Percentiles rank a stretch among this genome's conserved stretches.
Evolutionary conservation across 2,329 filamentous ascomycete genomes (phyloP).

Genomic region (Penicillium palitans): DNA sequence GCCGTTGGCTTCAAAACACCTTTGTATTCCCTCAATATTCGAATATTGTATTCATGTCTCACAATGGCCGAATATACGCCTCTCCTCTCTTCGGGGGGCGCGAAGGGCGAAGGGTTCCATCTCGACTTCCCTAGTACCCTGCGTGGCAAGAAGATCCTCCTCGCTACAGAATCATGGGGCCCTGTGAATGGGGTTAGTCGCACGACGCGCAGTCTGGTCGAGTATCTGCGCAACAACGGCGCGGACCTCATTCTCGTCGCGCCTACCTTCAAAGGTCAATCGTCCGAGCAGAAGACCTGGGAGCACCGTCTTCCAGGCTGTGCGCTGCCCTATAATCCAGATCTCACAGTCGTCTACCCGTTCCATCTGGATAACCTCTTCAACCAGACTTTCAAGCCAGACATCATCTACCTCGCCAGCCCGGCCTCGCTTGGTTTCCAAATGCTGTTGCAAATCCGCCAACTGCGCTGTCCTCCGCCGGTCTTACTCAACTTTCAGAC

Average conservation of each 20-base stretch:
- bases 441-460: conserved; percentile 66
- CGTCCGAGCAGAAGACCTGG: conserved; percentile 21
- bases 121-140: conserved; percentile 48
- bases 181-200: conserved; percentile 73
- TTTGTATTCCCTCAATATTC: background rate
- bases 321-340: conserved; percentile 69
- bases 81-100: conserved; percentile 14
- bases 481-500: no score
- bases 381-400: conserved; percentile 62
- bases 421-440: conserved; percentile 71
- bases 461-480: conserved; percentile 50
- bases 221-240: conserved; percentile 64
- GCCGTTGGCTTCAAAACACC: background rate
- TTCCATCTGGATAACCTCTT: conserved; percentile 65
- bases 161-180: conserved; percentile 71
- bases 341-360: conserved; percentile 68
- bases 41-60: background rate
- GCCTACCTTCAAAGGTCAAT: conserved; percentile 37
- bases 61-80: conserved; percentile 18
- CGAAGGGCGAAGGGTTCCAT: conserved; percentile 1
- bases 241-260: conserved; percentile 67
- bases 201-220: conserved; percentile 68
- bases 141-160: conserved; percentile 62
- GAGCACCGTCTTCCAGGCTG: conserved; percentile 65
- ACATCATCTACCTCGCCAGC: conserved; percentile 69